Evolutionary conservation across 768 basidiomycete genomes (phyloP).

Genomic region (Amyloporia xantha): DNA sequence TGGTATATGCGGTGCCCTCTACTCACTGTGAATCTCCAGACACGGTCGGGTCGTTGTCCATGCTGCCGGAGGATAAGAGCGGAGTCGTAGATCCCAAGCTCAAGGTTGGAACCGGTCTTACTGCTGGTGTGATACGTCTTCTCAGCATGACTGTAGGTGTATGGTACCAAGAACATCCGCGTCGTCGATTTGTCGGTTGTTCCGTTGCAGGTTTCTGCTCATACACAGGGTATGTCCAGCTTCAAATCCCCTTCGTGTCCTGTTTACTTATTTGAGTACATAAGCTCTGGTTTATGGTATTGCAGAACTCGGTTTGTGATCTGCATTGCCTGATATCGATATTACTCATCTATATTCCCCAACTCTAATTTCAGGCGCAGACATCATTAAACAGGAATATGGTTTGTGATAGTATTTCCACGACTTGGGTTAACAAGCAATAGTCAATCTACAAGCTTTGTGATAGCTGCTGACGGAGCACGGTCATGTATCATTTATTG

Average conservation of each 20-base stretch:
- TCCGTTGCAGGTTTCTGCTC: conserved; percentile 33
- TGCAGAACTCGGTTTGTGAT: conserved; percentile 24
- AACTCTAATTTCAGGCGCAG: conserved; percentile 13
- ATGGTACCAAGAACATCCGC: conserved; percentile 39
- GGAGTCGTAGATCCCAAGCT: conserved; percentile 33
- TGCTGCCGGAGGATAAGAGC: conserved; percentile 32
- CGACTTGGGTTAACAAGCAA: no score
- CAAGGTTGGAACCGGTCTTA: conserved; percentile 21
- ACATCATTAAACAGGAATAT: conserved; percentile 22
- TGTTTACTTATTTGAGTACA: background rate
- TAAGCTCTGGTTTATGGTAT: conserved; percentile 22
- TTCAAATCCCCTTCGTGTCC: background rate
- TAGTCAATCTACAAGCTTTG: no score
- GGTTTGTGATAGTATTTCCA: no score
- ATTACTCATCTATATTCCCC: background rate
- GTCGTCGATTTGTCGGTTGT: conserved; percentile 40
- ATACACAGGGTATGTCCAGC: conserved; percentile 26
- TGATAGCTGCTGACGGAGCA: no score
- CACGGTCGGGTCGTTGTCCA: conserved; percentile 32
- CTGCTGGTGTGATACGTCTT: background rate
- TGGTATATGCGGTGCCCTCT: background rate
- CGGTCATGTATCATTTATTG: no score
- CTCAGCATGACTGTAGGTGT: conserved; percentile 16
- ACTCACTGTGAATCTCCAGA: conserved; percentile 14
- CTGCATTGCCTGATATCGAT: background rate